Evolutionary conservation across 2,329 filamentous ascomycete species (phyloP), one percentile per base, ranked within the genome.

Genomic region (Nigrospora osmanthi): DNA sequence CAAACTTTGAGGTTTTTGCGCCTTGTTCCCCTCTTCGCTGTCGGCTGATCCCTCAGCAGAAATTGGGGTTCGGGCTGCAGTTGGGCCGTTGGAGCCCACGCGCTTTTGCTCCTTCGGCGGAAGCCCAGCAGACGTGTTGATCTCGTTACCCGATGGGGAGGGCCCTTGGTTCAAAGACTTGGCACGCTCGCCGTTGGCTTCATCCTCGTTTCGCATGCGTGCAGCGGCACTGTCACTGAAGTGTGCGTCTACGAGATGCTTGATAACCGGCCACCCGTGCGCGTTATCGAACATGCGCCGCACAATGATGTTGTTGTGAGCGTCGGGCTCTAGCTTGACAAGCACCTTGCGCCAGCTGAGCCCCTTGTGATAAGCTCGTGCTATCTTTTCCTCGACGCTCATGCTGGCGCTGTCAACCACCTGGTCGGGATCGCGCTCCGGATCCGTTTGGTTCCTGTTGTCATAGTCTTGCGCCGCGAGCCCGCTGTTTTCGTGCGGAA

Each of bases 241-340:
- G 66, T 98, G 93, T 0, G 89, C 89, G 57, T 97, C 90, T 43
- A 93, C 91, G 16, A 97, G 69, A 65, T 98, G 93, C 66, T 96
- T 90, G 41, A 97, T 73, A 1, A 98, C 93, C 1, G 93, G 93
- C 93, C 93, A 98, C 2, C 93, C 93, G 56, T 95, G 95, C 0
- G 93, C 93, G 58, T 98, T 98, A 46, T 89, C 85, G 62, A 98
- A 98, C 83, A 89, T 95, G 45, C 93, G 84, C 14, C 93, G 85
- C 19, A 98, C 93, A 48, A 97, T 85, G 53, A 98, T 95, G 64
- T 98, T 98, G 66, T 98, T 98, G 69, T 98, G 93, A 0, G 93
- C 93, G 65, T 98, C 93, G 0, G 93, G 93, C 61, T 98, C 91
- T 3, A 98, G 74, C 44, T 93, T 86, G 13, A 98, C 93, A 4